These are phyloP conservation scores for Leccinum subgranulosum DNA, from an alignment of 768 basidiomycete species.

Conservation along the genomic window DNA sequence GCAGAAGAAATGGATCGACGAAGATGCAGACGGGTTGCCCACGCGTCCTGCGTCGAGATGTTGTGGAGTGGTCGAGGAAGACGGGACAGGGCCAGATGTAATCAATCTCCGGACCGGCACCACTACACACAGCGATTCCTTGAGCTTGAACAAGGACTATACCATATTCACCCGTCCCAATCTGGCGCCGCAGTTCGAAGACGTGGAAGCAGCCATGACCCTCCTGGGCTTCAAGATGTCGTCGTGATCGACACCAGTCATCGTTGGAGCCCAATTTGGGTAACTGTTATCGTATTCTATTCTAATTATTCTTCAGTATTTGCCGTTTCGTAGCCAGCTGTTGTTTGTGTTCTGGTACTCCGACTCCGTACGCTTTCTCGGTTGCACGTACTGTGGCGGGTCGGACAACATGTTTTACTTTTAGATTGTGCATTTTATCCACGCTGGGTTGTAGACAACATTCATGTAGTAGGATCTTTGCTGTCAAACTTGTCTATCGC, in stretches of 20 bases:
- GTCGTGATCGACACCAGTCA: slow-evolving; percentile 2
- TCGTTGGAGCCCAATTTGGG: neutral
- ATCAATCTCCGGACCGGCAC: slow-evolving; percentile 14
- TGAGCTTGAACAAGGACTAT: neutral
- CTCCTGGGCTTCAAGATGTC: slow-evolving; percentile 33
- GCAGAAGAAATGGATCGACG: slow-evolving; percentile 26
- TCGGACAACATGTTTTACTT: neutral
- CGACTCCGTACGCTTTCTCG: neutral
- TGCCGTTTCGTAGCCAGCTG: neutral
- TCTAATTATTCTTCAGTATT: slow-evolving; percentile 32
- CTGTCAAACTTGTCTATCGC: neutral
- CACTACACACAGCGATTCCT: neutral
- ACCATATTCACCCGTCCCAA: neutral
- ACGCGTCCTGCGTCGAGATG: slow-evolving; percentile 9
- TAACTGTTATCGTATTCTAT: slow-evolving; percentile 12
- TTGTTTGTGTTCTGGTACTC: slow-evolving; percentile 9
- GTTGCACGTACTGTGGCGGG: neutral
- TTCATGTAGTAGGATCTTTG: neutral
- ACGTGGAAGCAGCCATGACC: slow-evolving; percentile 36
- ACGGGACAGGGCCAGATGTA: slow-evolving; percentile 14
- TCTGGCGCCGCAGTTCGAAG: slow-evolving; percentile 23
- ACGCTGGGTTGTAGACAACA: neutral
- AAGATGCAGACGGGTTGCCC: slow-evolving; percentile 13
- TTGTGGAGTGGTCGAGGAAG: slow-evolving; percentile 7
- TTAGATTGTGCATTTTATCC: neutral